A percentile compares a stretch with the other conserved stretches of the same genome.
Evolutionary conservation across 257 asterid genomes (phyloP).

Genomic region (Solanum pimpinellifolium): DNA sequence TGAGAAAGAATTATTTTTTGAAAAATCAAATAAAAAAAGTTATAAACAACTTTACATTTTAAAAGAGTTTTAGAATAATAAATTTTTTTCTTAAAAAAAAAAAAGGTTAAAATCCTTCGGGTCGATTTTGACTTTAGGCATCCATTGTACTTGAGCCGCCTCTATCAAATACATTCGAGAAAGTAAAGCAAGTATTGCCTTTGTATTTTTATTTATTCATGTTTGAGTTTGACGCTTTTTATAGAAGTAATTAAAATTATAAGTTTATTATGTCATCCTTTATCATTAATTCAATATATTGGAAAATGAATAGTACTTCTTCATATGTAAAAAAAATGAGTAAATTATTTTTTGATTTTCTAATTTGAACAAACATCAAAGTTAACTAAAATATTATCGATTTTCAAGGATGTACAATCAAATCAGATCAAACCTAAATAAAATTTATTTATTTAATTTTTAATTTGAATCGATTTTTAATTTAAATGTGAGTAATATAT

Average conservation of each 20-base stretch:
- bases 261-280: not conserved
- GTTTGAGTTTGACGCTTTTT: not conserved
- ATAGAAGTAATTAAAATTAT: not conserved
- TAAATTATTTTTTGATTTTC: not conserved
- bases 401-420: not conserved
- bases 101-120: not conserved
- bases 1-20: not conserved
- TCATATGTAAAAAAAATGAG: not conserved
- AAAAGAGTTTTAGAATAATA: too few species aligned
- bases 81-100: too few species aligned
- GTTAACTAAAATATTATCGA: too few species aligned
- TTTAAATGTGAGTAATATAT: fast-evolving
- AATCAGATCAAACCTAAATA: too few species aligned
- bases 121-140: not conserved
- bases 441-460: too few species aligned
- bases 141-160: too few species aligned
- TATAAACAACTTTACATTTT: not conserved
- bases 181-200: not conserved
- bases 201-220: not conserved
- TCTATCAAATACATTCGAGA: not conserved
- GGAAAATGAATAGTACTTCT: not conserved
- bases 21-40: not conserved
- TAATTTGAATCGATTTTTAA: not conserved
- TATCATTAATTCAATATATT: not conserved
- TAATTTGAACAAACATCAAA: not conserved